Conservation (phyloP, 164 flowering plant species). For the Aristolochia contorta region DNA sequence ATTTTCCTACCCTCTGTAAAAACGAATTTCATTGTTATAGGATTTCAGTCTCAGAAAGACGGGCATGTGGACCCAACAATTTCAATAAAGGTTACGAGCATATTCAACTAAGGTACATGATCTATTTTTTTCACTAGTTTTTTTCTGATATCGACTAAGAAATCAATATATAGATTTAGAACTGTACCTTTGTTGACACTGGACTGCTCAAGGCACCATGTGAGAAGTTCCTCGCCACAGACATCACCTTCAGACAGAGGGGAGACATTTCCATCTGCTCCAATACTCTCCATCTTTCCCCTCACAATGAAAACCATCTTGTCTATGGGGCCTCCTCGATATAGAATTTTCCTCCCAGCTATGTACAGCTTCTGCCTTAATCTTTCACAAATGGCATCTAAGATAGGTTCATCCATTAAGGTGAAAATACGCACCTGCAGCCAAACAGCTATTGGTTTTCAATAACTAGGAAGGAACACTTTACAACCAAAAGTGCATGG, state of each 20-base stretch:
- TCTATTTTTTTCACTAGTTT: not conserved
- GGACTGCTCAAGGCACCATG: constrained; percentile 73
- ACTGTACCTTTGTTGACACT: constrained; percentile 43
- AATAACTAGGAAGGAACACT: no score
- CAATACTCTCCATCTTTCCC: constrained; percentile 51
- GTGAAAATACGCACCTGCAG: constrained; percentile 67
- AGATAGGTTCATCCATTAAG: constrained; percentile 52
- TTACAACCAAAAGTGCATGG: no score
- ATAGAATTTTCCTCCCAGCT: constrained; percentile 44
- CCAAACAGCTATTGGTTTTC: not conserved
- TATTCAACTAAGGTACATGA: not conserved
- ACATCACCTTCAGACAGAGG: constrained; percentile 61
- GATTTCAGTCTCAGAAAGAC: not conserved
- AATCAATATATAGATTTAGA: not conserved
- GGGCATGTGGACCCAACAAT: not conserved
- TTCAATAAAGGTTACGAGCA: not conserved
- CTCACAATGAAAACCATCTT: constrained; percentile 67
- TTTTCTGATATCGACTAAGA: not conserved
- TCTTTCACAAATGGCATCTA: constrained; percentile 71
- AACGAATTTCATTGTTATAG: not conserved
- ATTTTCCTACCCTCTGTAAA: constrained; percentile 33
- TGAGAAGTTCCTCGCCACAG: constrained; percentile 86
- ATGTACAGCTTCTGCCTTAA: constrained; percentile 60
- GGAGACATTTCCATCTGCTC: constrained; percentile 28
- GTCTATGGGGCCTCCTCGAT: constrained; percentile 38